phyloP scores from a whole-genome alignment of 768 basidiomycete species.

The Mycena capillaripes region DNA sequence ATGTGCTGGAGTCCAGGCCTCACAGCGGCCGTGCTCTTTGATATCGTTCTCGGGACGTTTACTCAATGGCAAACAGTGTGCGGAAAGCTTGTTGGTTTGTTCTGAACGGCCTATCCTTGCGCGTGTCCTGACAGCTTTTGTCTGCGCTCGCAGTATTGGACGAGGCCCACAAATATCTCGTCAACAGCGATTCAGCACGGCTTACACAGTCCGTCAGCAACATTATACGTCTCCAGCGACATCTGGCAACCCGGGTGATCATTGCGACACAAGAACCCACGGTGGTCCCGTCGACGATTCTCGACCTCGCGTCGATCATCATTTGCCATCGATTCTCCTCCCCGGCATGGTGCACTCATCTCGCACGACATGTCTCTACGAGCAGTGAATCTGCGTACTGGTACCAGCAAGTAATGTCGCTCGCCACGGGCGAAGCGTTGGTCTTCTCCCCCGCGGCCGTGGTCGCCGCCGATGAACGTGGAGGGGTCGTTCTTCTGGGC shows the following conservation, averaged over 20 bases:
- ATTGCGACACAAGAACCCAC: slow-evolving; percentile 73
- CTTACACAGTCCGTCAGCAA: slow-evolving; percentile 61
- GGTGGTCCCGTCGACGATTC: slow-evolving; percentile 63
- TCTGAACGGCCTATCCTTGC: not conserved
- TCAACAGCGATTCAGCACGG: slow-evolving; percentile 50
- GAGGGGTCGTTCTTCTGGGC: not conserved
- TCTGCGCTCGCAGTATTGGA: slow-evolving; percentile 53
- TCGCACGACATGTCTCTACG: slow-evolving; percentile 57
- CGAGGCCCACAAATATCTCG: slow-evolving; percentile 69
- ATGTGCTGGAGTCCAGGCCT: slow-evolving; percentile 8
- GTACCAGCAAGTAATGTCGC: slow-evolving; percentile 31
- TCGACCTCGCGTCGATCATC: slow-evolving; percentile 63
- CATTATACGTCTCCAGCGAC: slow-evolving; percentile 67
- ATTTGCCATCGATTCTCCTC: slow-evolving; percentile 70
- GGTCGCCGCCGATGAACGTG: not conserved
- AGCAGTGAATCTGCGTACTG: slow-evolving; percentile 51
- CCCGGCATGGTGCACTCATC: slow-evolving; percentile 67
- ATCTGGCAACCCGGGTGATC: slow-evolving; percentile 64
- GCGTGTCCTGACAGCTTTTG: not conserved
- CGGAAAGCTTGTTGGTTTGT: slow-evolving; percentile 36
- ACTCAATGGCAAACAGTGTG: slow-evolving; percentile 30
- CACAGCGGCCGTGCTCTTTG: slow-evolving; percentile 53
- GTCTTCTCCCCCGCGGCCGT: slow-evolving; percentile 31
- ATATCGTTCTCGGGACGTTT: slow-evolving; percentile 52
- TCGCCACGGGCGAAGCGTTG: slow-evolving; percentile 30